Evolutionary conservation across 1,284 basidiomycete species (phyloP).

Genomic region (Cronartium quercuum): DNA sequence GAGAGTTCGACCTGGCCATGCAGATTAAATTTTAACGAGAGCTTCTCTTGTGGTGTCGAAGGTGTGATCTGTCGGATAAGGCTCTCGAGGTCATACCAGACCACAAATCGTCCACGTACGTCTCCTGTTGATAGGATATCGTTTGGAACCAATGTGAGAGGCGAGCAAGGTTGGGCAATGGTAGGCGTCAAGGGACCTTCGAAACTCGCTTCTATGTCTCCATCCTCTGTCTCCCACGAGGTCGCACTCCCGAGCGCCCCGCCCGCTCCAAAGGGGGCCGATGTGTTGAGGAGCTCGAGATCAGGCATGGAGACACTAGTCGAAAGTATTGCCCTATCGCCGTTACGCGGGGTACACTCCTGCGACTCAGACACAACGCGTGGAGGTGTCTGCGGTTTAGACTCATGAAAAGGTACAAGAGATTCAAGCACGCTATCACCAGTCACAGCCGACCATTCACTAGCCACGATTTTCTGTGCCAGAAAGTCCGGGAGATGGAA

Average conservation of each 20-base stretch:
- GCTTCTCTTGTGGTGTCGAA: not conserved
- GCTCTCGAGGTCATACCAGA: constrained; percentile 9
- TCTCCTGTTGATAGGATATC: not conserved
- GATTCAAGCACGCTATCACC: constrained; percentile 27
- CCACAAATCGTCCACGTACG: constrained; percentile 14
- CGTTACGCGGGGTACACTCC: not conserved
- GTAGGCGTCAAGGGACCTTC: not conserved
- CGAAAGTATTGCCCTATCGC: not conserved
- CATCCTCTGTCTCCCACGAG: constrained; percentile 1
- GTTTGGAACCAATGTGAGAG: not conserved
- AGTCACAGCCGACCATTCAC: constrained; percentile 29
- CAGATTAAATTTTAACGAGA: constrained; percentile 10
- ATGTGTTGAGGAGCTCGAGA: constrained; percentile 18
- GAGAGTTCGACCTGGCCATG: constrained; percentile 19
- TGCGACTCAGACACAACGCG: not conserved
- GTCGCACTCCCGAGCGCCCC: not conserved
- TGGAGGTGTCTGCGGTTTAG: not conserved
- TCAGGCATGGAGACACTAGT: not conserved
- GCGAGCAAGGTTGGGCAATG: not conserved
- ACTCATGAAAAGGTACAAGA: not conserved
- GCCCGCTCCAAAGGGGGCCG: constrained; percentile 24
- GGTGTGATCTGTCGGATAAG: constrained; percentile 9
- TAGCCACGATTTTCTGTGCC: constrained; percentile 6
- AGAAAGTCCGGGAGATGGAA: constrained; percentile 24
- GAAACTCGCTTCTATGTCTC: constrained; percentile 5